A percentile compares a stretch with the other conserved stretches of the same genome.
These are phyloP conservation scores for Trypanosomatidae sp. DNA, from an alignment of 208 protist genomes.

Conservation along the genomic window DNA sequence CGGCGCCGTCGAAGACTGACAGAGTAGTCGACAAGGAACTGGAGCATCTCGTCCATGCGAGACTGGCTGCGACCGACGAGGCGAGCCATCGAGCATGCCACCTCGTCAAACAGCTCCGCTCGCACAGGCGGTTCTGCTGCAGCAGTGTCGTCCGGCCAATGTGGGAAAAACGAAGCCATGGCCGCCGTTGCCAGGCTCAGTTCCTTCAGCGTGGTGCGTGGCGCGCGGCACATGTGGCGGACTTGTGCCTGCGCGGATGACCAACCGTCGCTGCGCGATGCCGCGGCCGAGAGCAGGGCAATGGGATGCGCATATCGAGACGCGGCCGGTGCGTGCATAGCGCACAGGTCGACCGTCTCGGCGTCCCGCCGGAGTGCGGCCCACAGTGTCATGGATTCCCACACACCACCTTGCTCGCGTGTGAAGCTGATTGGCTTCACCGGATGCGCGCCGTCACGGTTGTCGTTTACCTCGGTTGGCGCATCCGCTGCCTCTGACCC, in stretches of 20 bases:
- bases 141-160: background rate
- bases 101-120: slow-evolving; percentile 1
- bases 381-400: slow-evolving; percentile 41
- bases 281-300: slow-evolving; percentile 25
- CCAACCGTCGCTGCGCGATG: slow-evolving; percentile 1
- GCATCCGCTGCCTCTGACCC: too few species aligned
- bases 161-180: slow-evolving; percentile 12
- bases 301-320: slow-evolving; percentile 41
- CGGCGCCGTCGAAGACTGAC: slow-evolving; percentile 26
- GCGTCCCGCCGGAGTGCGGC: slow-evolving; percentile 22
- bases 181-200: slow-evolving; percentile 32
- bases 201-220: slow-evolving; percentile 30
- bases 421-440: slow-evolving; percentile 2
- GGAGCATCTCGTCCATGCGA: slow-evolving; percentile 24
- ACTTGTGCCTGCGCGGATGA: slow-evolving; percentile 5
- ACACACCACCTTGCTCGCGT: slow-evolving; percentile 24
- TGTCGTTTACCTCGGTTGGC: background rate
- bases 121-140: slow-evolving; percentile 3
- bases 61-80: slow-evolving; percentile 19
- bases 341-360: slow-evolving; percentile 27
- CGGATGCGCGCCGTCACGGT: background rate
- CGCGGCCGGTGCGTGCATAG: slow-evolving; percentile 20
- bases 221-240: slow-evolving; percentile 13
- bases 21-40: slow-evolving; percentile 29
- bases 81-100: slow-evolving; percentile 11